Evolutionary conservation across 169 alveolate genomes (phyloP).

Genomic region (Plasmodium fragile): DNA sequence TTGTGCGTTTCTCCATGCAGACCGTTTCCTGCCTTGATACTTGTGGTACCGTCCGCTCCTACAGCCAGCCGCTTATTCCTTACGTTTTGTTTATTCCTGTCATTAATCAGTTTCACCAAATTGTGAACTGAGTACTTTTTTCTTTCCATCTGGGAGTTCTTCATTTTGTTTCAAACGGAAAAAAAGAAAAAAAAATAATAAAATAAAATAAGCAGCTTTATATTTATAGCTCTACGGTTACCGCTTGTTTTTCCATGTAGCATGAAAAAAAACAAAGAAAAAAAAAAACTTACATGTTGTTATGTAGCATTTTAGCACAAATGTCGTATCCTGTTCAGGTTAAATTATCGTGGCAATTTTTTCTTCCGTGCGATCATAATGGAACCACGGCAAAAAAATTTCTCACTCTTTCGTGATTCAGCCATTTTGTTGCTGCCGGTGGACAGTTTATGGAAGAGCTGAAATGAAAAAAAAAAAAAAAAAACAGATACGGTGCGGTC

Average conservation of each 20-base stretch:
- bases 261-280: not conserved
- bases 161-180: constrained; percentile 25
- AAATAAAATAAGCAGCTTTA: not conserved
- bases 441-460: not conserved
- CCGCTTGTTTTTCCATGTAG: not conserved
- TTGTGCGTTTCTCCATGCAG: not conserved
- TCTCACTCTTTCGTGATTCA: not conserved
- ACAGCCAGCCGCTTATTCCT: not conserved
- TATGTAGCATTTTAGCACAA: not conserved
- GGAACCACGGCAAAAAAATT: not conserved
- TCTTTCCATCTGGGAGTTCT: constrained; percentile 18
- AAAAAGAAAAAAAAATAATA: constrained; percentile 13
- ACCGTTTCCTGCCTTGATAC: not conserved
- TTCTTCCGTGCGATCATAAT: not conserved
- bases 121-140: constrained; percentile 69
- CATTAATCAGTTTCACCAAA: constrained; percentile 69
- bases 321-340: not conserved
- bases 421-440: not conserved
- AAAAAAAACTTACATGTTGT: not conserved
- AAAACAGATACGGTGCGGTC: not conserved
- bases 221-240: not conserved
- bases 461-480: not conserved
- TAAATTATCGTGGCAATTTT: not conserved
- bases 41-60: not conserved
- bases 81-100: constrained; percentile 31